Conservation (phyloP, 179 eudicot genomes). For the Sideroxylon spinosum region DNA sequence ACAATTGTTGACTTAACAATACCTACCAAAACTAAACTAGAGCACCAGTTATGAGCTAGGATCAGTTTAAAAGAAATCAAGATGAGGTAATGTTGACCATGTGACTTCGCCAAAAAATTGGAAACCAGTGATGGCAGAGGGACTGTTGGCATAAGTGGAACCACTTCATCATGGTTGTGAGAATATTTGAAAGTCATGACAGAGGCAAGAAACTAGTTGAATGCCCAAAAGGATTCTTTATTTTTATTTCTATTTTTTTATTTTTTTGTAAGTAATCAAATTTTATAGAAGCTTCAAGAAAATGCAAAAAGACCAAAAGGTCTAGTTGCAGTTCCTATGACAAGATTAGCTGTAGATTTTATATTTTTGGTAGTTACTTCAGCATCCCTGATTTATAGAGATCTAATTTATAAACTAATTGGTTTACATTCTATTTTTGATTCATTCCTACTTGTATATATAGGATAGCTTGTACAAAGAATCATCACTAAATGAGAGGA, state of each 20-base stretch:
- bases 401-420: no score
- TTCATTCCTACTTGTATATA: no score
- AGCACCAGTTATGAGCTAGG: background rate
- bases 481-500: no score
- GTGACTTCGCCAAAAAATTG: background rate
- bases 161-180: background rate
- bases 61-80: background rate
- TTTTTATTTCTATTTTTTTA: background rate
- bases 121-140: conserved; percentile 3
- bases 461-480: no score
- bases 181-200: background rate
- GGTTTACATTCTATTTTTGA: no score
- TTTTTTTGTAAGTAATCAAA: no score
- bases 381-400: no score
- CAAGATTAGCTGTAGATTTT: background rate
- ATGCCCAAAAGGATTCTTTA: no score
- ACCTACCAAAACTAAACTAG: background rate
- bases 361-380: no score
- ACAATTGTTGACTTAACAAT: no score
- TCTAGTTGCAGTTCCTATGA: background rate
- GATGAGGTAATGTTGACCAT: background rate
- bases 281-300: no score
- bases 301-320: no score
- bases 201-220: conserved; percentile 3
- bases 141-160: background rate